Evolutionary conservation across 345 rosid species (phyloP).

Genomic region (Anastatica hierochuntica): DNA sequence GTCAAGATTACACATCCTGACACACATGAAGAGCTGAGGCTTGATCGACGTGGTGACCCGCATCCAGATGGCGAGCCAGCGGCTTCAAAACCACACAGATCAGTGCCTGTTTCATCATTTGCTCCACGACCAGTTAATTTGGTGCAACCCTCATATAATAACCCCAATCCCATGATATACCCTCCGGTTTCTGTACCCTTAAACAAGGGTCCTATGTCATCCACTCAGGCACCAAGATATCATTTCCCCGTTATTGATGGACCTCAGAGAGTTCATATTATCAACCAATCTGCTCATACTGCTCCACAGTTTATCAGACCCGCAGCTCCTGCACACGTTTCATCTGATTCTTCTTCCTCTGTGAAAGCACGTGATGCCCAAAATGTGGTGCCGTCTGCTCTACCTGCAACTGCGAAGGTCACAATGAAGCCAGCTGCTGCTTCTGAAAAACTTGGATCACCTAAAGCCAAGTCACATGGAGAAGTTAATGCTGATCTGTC

Average conservation of each 20-base stretch:
- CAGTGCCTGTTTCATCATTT: conserved; percentile 57
- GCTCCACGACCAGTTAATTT: conserved; percentile 42
- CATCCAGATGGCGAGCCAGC: conserved; percentile 47
- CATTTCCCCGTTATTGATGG: conserved; percentile 45
- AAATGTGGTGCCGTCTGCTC: conserved; percentile 28
- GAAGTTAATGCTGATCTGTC: conserved; percentile 28
- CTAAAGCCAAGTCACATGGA: conserved; percentile 27
- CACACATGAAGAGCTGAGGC: conserved; percentile 90
- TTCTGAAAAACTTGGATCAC: conserved; percentile 39
- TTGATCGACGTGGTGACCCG: conserved; percentile 55
- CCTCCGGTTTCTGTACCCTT: conserved; percentile 45
- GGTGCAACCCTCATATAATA: conserved; percentile 38
- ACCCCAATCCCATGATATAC: conserved; percentile 34
- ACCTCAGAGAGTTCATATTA: conserved; percentile 44
- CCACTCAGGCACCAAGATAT: conserved; percentile 54
- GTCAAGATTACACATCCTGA: conserved; percentile 92
- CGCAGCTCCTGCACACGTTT: conserved; percentile 24
- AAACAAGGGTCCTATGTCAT: conserved; percentile 44
- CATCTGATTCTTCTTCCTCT: conserved; percentile 27
- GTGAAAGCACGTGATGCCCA: conserved; percentile 36
- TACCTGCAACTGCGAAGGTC: conserved; percentile 37
- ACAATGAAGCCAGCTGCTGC: conserved; percentile 39
- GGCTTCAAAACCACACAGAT: conserved; percentile 52
- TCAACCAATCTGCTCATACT: conserved; percentile 35
- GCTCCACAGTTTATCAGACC: conserved; percentile 37